Evolutionary conservation across 2,329 filamentous ascomycete genomes (phyloP), one percentile per base, ranked within the genome.

Genomic region (Aspergillus floridensis): DNA sequence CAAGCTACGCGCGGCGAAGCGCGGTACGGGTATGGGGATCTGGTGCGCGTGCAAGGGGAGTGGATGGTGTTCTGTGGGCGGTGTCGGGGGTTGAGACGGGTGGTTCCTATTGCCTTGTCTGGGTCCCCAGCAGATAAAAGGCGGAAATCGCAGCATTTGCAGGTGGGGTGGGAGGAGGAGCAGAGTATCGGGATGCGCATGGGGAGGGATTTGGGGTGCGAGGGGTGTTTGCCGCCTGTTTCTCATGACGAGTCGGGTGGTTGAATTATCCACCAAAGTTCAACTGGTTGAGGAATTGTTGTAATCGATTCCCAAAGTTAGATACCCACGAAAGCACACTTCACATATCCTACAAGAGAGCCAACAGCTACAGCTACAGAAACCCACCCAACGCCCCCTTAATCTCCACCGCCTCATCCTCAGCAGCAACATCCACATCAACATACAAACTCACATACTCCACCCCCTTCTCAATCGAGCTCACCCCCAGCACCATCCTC

Each of bases 11-110:
- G 68, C 0, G 68, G 65, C 4, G 52, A 61, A 48, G 68, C 70
- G 16, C 58, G 70, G 32, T 71, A 72, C 59, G 68, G 68, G 5
- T 65, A 64, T 7, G 69, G 70, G 0, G 68, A 67, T 3, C 60
- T 64, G 53, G 49, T 72, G 11, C 53, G 51, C 4, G 49, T 70
- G 19, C 52, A 64, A 14, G 68, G 67, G 1, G 47, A 49, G 3
- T 51, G 63, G 10, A 65, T 60, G 49, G 68, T 72, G 4, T 54
- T 71, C 14, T 72, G 70, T 53, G 58, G 67, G 14, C 49, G 49
- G 7, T 72, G 70, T 57, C 59, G 60, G 44, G 38, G 53, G 44
- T 68, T 72, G 32, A 46, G 44, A 26, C 22, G 46, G 2, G 66
- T 62, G 1, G 57, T 22, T 22, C 22, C 22, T 2, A 2, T 21